Evolutionary conservation across 805 yeast species (phyloP).

Genomic region (Wickerhamiella allomyrinae): DNA sequence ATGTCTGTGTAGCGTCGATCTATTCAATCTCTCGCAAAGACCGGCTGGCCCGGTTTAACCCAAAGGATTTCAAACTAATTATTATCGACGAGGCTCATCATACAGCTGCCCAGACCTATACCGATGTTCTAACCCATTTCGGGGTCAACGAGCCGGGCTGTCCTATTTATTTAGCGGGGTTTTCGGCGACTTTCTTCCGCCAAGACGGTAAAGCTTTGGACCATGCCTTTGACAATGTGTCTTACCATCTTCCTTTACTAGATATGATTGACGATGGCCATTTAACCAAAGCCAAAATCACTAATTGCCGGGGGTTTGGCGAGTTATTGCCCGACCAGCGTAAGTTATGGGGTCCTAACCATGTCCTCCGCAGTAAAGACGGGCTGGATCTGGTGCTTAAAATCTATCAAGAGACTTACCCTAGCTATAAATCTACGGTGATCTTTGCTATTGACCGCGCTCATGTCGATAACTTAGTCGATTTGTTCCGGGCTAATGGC

Average conservation of each 20-base stretch:
- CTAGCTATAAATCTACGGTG: slow-evolving; percentile 43
- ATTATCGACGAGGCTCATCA: slow-evolving; percentile 91
- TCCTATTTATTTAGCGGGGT: slow-evolving; percentile 53
- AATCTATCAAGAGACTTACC: slow-evolving; percentile 34
- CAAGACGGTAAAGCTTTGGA: slow-evolving; percentile 53
- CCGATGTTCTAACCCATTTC: slow-evolving; percentile 44
- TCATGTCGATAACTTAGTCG: slow-evolving; percentile 45
- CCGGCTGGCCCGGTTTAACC: slow-evolving; percentile 40
- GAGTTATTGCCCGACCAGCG: slow-evolving; percentile 35
- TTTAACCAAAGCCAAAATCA: slow-evolving; percentile 54
- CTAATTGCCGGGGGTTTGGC: slow-evolving; percentile 51
- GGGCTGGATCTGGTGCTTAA: slow-evolving; percentile 35
- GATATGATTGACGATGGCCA: slow-evolving; percentile 57
- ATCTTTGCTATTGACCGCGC: slow-evolving; percentile 63
- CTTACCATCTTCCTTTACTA: slow-evolving; percentile 47
- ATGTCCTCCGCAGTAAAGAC: slow-evolving; percentile 2
- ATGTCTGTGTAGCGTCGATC: slow-evolving; percentile 66
- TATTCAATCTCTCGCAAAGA: slow-evolving; percentile 40
- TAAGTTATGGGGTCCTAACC: slow-evolving; percentile 31
- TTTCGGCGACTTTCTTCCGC: slow-evolving; percentile 76
- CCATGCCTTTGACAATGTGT: slow-evolving; percentile 54
- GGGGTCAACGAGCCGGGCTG: slow-evolving; percentile 25
- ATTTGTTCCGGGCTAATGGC: slow-evolving; percentile 41
- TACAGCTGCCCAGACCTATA: slow-evolving; percentile 60
- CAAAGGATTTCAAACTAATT: slow-evolving; percentile 51